Percentiles rank a stretch among this genome's conserved stretches.
These are phyloP conservation scores for Uronychia setigera DNA, from an alignment of 73 alveolate species.

Conservation along the genomic window DNA sequence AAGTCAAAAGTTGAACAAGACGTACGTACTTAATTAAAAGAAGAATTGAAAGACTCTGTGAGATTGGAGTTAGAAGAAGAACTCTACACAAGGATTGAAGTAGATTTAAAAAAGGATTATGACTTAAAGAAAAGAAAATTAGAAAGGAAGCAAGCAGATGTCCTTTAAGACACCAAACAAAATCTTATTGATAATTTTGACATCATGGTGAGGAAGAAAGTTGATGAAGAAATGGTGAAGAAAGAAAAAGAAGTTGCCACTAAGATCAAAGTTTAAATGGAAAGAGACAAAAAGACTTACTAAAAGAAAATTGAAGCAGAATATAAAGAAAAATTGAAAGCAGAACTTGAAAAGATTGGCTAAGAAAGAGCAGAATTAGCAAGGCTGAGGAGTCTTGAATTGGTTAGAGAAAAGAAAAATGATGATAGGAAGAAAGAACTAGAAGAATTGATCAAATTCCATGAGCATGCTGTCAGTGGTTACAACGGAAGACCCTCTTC, in stretches of 20 bases:
- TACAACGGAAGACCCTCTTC: too few relatives aligned
- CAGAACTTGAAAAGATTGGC: background rate
- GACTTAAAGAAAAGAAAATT: background rate
- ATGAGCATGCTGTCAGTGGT: background rate
- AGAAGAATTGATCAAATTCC: background rate
- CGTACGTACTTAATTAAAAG: background rate
- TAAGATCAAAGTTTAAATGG: background rate
- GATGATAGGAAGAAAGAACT: background rate
- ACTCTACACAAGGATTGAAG: background rate
- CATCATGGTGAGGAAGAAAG: background rate
- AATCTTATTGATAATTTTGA: background rate
- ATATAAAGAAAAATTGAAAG: background rate
- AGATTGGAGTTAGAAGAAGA: background rate
- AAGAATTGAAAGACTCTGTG: background rate
- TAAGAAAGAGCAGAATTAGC: background rate
- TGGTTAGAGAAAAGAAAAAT: background rate
- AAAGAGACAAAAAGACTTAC: background rate
- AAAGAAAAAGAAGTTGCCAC: constrained; percentile 3
- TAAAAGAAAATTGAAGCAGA: background rate
- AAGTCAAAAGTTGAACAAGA: background rate
- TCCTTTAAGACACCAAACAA: background rate
- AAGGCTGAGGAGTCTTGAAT: background rate
- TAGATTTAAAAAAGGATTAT: background rate
- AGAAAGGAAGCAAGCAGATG: background rate
- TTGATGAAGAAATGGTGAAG: background rate